A percentile compares a stretch with the other conserved stretches of the same genome.
These are phyloP conservation scores for Akebia trifoliata DNA, from an alignment of 164 flowering plant genomes.

Conservation along the genomic window DNA sequence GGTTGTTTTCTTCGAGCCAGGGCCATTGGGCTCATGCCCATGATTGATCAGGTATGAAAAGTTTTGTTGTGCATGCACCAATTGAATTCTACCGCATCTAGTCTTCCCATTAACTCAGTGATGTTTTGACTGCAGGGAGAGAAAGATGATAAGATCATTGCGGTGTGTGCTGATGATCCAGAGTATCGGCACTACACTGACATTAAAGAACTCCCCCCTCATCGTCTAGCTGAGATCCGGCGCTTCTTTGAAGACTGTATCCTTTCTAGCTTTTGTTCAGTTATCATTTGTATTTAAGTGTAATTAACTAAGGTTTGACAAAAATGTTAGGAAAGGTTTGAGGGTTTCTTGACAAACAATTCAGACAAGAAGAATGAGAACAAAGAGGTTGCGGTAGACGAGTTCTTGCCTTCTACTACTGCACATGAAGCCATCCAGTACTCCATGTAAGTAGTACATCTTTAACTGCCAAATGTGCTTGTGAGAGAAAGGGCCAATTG, in stretches of 20 bases:
- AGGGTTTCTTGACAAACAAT: slow-evolving; percentile 26
- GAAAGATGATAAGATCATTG: slow-evolving; percentile 74
- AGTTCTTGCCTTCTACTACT: slow-evolving; percentile 40
- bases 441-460: slow-evolving; percentile 41
- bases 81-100: too few species aligned
- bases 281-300: not conserved
- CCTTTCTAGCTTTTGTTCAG: slow-evolving; percentile 21
- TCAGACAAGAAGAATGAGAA: slow-evolving; percentile 69
- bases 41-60: slow-evolving; percentile 41
- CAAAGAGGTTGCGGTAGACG: slow-evolving; percentile 64
- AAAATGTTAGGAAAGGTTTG: too few species aligned
- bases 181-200: slow-evolving; percentile 62
- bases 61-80: too few species aligned
- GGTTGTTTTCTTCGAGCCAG: slow-evolving; percentile 66
- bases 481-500: too few species aligned
- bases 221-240: slow-evolving; percentile 58
- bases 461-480: too few species aligned
- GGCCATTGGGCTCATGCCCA: slow-evolving; percentile 69
- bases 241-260: slow-evolving; percentile 81
- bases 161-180: slow-evolving; percentile 79
- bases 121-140: slow-evolving; percentile 42
- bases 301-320: not conserved
- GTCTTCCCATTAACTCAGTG: too few species aligned
- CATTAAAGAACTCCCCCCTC: slow-evolving; percentile 60
- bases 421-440: slow-evolving; percentile 50